Evolutionary conservation across 192 early-diverging fungal species (phyloP), one percentile per base, ranked within the genome.

Genomic region (Allomyces macrogynus): DNA sequence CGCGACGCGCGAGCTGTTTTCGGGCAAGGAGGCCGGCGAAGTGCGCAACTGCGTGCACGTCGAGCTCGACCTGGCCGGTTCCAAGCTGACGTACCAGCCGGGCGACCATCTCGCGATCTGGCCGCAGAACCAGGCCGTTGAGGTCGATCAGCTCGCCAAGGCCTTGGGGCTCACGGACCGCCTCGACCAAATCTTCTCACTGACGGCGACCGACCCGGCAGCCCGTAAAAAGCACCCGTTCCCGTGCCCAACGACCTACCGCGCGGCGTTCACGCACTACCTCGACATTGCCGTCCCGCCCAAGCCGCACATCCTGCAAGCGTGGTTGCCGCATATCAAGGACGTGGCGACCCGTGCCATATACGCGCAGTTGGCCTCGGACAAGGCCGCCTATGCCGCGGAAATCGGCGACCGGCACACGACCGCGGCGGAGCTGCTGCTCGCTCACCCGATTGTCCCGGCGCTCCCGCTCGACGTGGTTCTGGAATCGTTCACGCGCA

Each of bases 41-140:
- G 80, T 86, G 67, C 87, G 96, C 64, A 82, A 90, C 66, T 90
- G 92, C 74, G 71, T 94, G 64, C 96, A 99, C 67, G 75, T 97
- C 69, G 94, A 99, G 69, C 78, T 99, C n/a, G 91, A 95, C 62
- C 77, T 97, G 62, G 66, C 75, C 24, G 90, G 81, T 43, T 87
- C 85, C 14, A 86, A 87, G 23, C 73, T 97, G 73, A 79, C 75
- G 20, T 97, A 99, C 73, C 84, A 89, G 67, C 77, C 90, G 14
- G 96, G 96, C 64, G 96, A 99, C 71, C 96, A 99, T 70, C 79
- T 93, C 64, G 96, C 92, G 23, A 79, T 99, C 24, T 96, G 86
- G 80, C 86, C 93, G 0, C 78, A 80, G 23, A 99, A 97, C 74
- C 76, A 86, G n/a, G 86, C 86, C 24, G 78, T 76, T 43, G 83